Base-by-base conservation (phyloP, 2,329 filamentous ascomycete genomes). In the Drechslerella stenobrocha region DNA sequence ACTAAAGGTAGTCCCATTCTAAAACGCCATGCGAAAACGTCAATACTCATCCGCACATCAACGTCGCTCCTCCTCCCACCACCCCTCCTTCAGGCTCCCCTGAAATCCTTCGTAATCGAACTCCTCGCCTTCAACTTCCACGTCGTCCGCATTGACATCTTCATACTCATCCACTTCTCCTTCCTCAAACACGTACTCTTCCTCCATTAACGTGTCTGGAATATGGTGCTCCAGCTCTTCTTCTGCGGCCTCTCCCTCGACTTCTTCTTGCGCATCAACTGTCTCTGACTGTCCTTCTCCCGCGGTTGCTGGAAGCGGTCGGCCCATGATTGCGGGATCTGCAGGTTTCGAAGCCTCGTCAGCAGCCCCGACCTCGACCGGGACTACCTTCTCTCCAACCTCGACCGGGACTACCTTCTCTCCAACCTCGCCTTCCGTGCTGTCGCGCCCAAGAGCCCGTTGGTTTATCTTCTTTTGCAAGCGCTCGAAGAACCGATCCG, bases 51-150 rank as follows among this genome's bases (percentile, higher is more conserved):
- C n/a, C 23, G 9, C 42, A 28, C 32, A 23, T 13, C 35, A 11
- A 37, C 30, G 11, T 11, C n/a, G 7, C 18, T 56, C 40, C 11
- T 55, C 37, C 18, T 56, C 42, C 52, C 34, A 26, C 55, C 52
- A 46, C n/a, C 18, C n/a, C 13, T 32, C 24, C 32, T 18, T 53
- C 35, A 53, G 26, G 40, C 61, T 53, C 8, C 42, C 44, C 34
- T 53, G 52, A 15, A 59, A 66, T 13, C 47, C 45, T 20, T 66
- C 61, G 34, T 66, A 66, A 45, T 66, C 61, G 35, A 66, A 66
- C 13, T 53, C 61, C 23, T 65, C 47, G 7, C 45, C 28, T 1
- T 42, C 52, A 11, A 44, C 48, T 28, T 66, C 57, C 3, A 23
- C 46, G 3, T 24, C 52, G 22, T 7, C 23, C 2, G 4, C 15